A percentile compares a stretch with the other conserved stretches of the same genome.
Evolutionary conservation across 1,139 yeast species (phyloP).

Genomic region (Hanseniaspora uvarum): DNA sequence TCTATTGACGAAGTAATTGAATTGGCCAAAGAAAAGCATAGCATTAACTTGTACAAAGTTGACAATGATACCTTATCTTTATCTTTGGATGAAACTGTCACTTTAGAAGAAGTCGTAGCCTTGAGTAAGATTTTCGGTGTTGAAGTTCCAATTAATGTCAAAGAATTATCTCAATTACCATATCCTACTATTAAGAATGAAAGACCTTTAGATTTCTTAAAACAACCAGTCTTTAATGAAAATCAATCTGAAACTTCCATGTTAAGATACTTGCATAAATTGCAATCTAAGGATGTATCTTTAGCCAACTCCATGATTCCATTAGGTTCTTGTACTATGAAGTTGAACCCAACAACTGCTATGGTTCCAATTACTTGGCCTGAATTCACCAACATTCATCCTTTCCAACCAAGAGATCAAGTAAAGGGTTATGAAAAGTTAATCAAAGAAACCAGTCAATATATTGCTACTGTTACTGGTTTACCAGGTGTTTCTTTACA

Average conservation of each 20-base stretch:
- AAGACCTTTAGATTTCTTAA: slow-evolving; percentile 55
- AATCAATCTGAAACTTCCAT: slow-evolving; percentile 92
- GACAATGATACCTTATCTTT: slow-evolving; percentile 54
- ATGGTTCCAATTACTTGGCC: slow-evolving; percentile 95
- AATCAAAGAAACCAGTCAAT: slow-evolving; percentile 66
- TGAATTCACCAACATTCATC: slow-evolving; percentile 78
- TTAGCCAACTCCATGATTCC: slow-evolving; percentile 96
- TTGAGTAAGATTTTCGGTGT: slow-evolving; percentile 53
- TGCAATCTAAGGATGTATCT: slow-evolving; percentile 83
- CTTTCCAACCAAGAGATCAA: slow-evolving; percentile 83
- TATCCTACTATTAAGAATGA: slow-evolving; percentile 35
- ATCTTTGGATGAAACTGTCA: slow-evolving; percentile 79
- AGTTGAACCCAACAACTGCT: slow-evolving; percentile 85
- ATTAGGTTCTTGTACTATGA: slow-evolving; percentile 96
- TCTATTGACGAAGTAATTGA: slow-evolving; percentile 48
- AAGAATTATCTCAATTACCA: slow-evolving; percentile 17
- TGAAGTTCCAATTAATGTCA: slow-evolving; percentile 18
- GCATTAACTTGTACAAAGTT: slow-evolving; percentile 68
- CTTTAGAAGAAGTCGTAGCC: slow-evolving; percentile 47
- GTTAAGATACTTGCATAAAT: slow-evolving; percentile 75
- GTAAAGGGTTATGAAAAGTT: slow-evolving; percentile 74
- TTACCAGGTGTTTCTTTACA: slow-evolving; percentile 82
- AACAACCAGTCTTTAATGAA: slow-evolving; percentile 69
- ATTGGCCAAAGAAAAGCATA: slow-evolving; percentile 49
- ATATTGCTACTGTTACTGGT: slow-evolving; percentile 89